Conservation (phyloP, 495 filamentous ascomycete species). For the Xylaria palmicola region DNA sequence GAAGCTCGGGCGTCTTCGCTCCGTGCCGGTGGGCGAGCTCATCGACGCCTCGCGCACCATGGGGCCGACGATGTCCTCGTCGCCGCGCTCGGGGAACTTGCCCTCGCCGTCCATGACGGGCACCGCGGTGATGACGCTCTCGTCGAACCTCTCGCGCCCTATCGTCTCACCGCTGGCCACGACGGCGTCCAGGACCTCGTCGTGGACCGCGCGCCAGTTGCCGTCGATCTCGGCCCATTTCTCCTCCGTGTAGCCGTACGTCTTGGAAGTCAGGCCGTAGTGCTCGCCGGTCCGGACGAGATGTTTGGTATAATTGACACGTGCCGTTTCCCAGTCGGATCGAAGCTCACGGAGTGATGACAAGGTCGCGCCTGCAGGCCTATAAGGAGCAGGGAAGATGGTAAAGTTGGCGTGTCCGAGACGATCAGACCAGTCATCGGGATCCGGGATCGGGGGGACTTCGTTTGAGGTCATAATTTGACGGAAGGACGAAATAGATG, state of each 20-base stretch:
- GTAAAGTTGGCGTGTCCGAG: constrained; percentile 92
- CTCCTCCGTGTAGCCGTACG: constrained; percentile 73
- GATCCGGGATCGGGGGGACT: constrained; percentile 49
- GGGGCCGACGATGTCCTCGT: constrained; percentile 88
- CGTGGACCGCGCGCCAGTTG: constrained; percentile 66
- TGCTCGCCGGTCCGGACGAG: constrained; percentile 82
- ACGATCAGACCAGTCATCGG: constrained; percentile 77
- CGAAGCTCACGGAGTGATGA: constrained; percentile 66
- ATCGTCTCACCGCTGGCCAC: constrained; percentile 36
- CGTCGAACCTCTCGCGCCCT: constrained; percentile 36
- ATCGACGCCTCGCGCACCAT: constrained; percentile 68
- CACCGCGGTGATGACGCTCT: constrained; percentile 41
- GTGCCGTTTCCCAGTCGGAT: constrained; percentile 75
- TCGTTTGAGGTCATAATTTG: constrained; percentile 36
- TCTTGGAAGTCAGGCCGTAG: constrained; percentile 80
- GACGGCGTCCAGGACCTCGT: constrained; percentile 52
- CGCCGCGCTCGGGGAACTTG: constrained; percentile 84
- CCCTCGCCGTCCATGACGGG: constrained; percentile 61
- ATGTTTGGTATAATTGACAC: constrained; percentile 79
- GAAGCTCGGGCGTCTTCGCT: constrained; percentile 39
- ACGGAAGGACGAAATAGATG: constrained; percentile 75
- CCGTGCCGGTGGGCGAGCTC: constrained; percentile 37
- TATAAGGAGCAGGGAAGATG: constrained; percentile 79
- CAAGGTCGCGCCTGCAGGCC: constrained; percentile 56
- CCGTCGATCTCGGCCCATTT: constrained; percentile 81